A percentile compares a stretch with the other conserved stretches of the same genome.
phyloP scores from a whole-genome alignment of 2,329 filamentous ascomycete species.

The Colletotrichum simmondsii region DNA sequence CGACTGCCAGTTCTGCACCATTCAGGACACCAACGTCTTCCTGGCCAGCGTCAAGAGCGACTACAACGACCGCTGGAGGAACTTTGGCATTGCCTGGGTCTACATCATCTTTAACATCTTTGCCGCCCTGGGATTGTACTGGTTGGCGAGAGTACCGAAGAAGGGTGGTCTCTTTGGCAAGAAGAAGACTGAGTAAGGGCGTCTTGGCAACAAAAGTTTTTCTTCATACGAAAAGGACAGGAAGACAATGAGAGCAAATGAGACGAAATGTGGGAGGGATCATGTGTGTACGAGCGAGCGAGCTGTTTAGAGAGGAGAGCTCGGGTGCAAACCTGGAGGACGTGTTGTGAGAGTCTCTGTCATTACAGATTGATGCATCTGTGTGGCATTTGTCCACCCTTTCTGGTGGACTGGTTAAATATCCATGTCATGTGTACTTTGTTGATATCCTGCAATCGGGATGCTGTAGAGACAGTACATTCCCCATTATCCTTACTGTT shows the following conservation, averaged over 20 bases:
- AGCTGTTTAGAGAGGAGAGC: slow-evolving; percentile 24
- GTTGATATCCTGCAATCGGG: neutral
- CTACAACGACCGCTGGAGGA: slow-evolving; percentile 73
- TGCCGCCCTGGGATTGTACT: slow-evolving; percentile 67
- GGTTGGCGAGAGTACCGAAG: slow-evolving; percentile 61
- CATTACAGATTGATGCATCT: neutral
- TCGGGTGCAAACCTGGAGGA: slow-evolving; percentile 19
- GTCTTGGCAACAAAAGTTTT: neutral
- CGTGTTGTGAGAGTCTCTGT: neutral
- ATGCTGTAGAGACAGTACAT: neutral
- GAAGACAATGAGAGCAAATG: neutral
- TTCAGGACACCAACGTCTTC: slow-evolving; percentile 63
- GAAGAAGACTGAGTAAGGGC: slow-evolving; percentile 44
- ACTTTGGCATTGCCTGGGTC: slow-evolving; percentile 72
- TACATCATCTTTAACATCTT: slow-evolving; percentile 70
- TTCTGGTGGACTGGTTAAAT: neutral
- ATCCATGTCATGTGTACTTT: neutral
- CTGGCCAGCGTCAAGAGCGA: slow-evolving; percentile 58
- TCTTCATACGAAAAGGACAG: neutral
- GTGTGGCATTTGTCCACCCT: neutral
- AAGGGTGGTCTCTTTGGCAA: slow-evolving; percentile 42
- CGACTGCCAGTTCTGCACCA: slow-evolving; percentile 66
- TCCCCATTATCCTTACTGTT: neutral
- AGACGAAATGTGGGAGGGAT: neutral
- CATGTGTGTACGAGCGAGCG: slow-evolving; percentile 1